Evolutionary conservation across 2,329 filamentous ascomycete species (phyloP).

Genomic region (Ascochyta clinopodiicola): DNA sequence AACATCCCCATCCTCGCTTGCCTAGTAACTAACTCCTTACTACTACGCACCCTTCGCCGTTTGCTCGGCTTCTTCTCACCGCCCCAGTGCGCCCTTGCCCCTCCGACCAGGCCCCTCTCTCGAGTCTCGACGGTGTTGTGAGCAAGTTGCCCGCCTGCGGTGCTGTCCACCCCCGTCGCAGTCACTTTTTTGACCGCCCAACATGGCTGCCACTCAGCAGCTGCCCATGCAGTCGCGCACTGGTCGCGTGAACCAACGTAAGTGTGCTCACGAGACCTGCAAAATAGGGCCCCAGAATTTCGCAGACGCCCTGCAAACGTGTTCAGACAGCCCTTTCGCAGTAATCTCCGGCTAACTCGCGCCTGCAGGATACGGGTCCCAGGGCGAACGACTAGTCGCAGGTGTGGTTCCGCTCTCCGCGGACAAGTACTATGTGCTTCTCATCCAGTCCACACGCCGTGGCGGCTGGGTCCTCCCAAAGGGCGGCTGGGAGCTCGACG

Average conservation of each 20-base stretch:
- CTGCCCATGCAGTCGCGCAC: conserved; percentile 70
- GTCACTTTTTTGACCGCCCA: conserved; percentile 19
- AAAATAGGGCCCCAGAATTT: conserved; percentile 6
- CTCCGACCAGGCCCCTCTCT: conserved; percentile 22
- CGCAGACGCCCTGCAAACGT: conserved; percentile 12
- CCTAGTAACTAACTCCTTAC: conserved; percentile 6
- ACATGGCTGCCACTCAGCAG: conserved; percentile 55
- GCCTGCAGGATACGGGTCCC: conserved; percentile 80
- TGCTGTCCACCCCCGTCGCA: conserved; percentile 6
- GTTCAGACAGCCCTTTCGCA: conserved; percentile 7
- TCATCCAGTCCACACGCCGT: conserved; percentile 90
- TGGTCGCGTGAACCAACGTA: conserved; percentile 81
- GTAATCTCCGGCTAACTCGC: conserved; percentile 20
- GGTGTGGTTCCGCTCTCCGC: conserved; percentile 88
- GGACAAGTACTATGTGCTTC: conserved; percentile 85
- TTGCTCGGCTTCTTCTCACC: conserved; percentile 38
- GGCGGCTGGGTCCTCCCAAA: conserved; percentile 97
- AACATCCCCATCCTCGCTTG: conserved; percentile 10
- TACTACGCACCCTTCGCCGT: conserved; percentile 26
- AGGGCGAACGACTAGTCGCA: conserved; percentile 93
- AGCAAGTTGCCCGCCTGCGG: conserved; percentile 22
- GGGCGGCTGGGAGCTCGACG: conserved; percentile 96
- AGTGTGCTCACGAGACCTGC: conserved; percentile 54
- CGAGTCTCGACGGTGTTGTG: conserved; percentile 15
- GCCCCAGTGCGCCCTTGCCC: conserved; percentile 29